Evolutionary conservation across 2,329 filamentous ascomycete genomes (phyloP), one percentile per base, ranked within the genome.

Genomic region (Emergomyces orientalis): DNA sequence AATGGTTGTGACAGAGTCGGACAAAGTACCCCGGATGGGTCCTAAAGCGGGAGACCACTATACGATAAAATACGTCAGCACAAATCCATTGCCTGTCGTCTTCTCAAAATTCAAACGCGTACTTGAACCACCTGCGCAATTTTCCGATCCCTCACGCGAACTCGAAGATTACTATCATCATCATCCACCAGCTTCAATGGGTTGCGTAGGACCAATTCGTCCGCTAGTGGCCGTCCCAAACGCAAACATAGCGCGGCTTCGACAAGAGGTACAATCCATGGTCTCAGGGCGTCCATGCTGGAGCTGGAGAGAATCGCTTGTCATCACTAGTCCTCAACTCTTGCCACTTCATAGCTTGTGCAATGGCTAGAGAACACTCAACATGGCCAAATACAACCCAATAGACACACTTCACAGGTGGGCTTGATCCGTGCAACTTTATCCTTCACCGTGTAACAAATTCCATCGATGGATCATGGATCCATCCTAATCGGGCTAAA

Each of bases 1-100:
- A 11, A 78, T 72, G 37, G 72, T 71, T 17, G 73, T 71, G 6
- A 66, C 63, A 13, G 71, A 68, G 62, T 78, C 76, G 34, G 73
- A 76, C 54, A 78, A 62, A 30, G 67, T 69, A 9, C 69, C 69
- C 43, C 64, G 65, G 22, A 63, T 62, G 22, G 51, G 65, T 47
- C n/a, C 63, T 5, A 67, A 62, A 43, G 61, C 61, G 61, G 69
- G 65, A 17, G 45, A 67, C 71, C 69, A 75, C 71, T 77, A 63
- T 59, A 56, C 43, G 3, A n/a, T 13, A 11, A 2, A 19, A 22
- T 56, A 34, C 34, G 25, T 45, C 25, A 47, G 37, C 41, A 4
- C 34, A 25, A 22, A 51, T 3, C 27, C 32, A 41, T 17, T 22
- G 1, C 27, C 49, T 32, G 22, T 17, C 32, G 39, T 56, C 2